Conservation (phyloP, 78 protist species). For the Isochrysis galbana region DNA sequence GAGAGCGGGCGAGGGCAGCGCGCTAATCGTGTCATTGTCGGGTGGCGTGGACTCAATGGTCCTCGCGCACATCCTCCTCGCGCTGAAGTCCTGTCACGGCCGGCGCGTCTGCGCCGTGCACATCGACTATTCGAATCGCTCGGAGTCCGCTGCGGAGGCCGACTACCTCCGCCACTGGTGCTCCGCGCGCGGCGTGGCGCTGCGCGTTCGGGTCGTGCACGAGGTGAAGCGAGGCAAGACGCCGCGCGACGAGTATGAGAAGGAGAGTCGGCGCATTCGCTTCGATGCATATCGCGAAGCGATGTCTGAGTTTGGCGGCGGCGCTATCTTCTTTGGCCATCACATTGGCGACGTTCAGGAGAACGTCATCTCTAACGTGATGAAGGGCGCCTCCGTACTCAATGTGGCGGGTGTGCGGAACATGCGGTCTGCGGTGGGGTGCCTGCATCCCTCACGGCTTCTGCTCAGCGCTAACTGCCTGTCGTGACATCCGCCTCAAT, state of each 20-base stretch:
- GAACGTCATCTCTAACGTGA: slow-evolving; percentile 57
- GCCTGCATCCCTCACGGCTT: no score
- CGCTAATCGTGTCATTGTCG: slow-evolving; percentile 40
- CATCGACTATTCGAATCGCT: slow-evolving; percentile 51
- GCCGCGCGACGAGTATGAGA: slow-evolving; percentile 55
- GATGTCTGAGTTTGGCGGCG: neutral
- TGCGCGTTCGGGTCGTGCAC: neutral
- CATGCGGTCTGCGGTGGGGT: no score
- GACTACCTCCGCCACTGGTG: slow-evolving; percentile 31
- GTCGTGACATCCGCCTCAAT: no score
- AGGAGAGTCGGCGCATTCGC: neutral
- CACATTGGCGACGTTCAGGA: slow-evolving; percentile 59
- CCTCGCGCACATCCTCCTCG: slow-evolving; percentile 17
- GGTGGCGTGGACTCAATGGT: slow-evolving; percentile 61
- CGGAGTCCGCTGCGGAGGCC: slow-evolving; percentile 41
- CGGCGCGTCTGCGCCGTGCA: slow-evolving; percentile 29
- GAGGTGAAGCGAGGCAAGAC: slow-evolving; percentile 30
- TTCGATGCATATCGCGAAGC: slow-evolving; percentile 32
- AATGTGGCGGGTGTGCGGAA: no score
- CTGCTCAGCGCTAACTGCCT: no score
- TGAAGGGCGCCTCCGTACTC: slow-evolving; percentile 47
- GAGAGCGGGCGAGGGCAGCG: neutral
- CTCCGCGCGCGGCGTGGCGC: neutral
- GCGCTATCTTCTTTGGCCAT: slow-evolving; percentile 49
- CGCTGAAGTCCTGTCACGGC: neutral